Conservation (phyloP, 1,284 basidiomycete genomes). For the Pyrrhoderma lamaoense region DNA sequence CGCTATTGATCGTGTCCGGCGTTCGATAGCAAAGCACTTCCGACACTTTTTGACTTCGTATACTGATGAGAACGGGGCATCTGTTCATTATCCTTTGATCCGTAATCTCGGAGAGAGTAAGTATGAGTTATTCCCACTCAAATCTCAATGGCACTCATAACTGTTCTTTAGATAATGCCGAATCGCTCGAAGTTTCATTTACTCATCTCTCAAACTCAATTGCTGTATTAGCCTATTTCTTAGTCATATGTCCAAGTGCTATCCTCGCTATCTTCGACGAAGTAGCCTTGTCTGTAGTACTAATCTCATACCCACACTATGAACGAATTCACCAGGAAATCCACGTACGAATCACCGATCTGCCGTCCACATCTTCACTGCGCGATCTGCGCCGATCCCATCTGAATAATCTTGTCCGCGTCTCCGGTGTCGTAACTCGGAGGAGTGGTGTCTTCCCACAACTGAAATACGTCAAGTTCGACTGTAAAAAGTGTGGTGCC, state of each 20-base stretch:
- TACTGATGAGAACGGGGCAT: conserved; percentile 84
- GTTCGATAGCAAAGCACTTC: conserved; percentile 90
- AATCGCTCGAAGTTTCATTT: conserved; percentile 96
- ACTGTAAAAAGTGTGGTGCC: conserved; percentile 89
- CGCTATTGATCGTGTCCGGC: conserved; percentile 81
- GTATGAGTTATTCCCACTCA: conserved; percentile 26
- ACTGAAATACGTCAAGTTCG: conserved; percentile 98
- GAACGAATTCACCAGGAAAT: conserved; percentile 97
- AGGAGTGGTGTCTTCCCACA: conserved; percentile 97
- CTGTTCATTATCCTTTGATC: conserved; percentile 93
- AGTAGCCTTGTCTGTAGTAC: conserved; percentile 89
- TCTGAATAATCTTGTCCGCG: conserved; percentile 92
- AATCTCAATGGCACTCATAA: conserved; percentile 8
- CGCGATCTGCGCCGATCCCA: conserved; percentile 91
- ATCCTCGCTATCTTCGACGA: conserved; percentile 96
- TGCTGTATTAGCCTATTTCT: conserved; percentile 94
- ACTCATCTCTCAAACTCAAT: conserved; percentile 86
- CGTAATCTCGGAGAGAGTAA: conserved; percentile 90
- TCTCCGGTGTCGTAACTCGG: conserved; percentile 95
- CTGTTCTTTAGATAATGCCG: conserved; percentile 71
- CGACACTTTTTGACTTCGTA: conserved; percentile 94
- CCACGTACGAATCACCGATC: conserved; percentile 93
- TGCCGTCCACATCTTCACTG: conserved; percentile 84
- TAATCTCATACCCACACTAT: conserved; percentile 94
- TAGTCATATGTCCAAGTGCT: conserved; percentile 88